These are phyloP conservation scores for Neurospora intermedia DNA, from an alignment of 495 filamentous ascomycete species.

Conservation along the genomic window DNA sequence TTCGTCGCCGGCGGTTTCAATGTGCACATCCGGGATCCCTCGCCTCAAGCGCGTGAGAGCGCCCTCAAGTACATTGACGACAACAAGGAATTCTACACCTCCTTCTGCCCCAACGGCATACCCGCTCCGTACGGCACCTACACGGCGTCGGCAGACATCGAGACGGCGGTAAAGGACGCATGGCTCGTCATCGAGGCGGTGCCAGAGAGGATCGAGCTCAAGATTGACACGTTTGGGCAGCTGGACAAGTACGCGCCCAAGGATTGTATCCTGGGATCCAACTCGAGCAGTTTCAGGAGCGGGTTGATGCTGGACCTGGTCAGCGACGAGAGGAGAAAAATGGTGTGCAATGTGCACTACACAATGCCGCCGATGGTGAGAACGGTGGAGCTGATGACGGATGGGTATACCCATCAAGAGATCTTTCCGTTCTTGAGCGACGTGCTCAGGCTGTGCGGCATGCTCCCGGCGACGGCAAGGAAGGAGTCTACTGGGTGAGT, in stretches of 20 bases:
- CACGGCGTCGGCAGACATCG: conserved; percentile 23
- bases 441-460: conserved; percentile 28
- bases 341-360: conserved; percentile 40
- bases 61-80: conserved; percentile 15
- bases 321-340: conserved; percentile 21
- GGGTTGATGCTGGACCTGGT: conserved; percentile 36
- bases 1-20: conserved; percentile 7
- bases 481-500: conserved; percentile 38
- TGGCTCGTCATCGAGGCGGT: conserved; percentile 46
- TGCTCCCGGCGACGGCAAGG: conserved; percentile 25
- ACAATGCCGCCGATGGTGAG: conserved; percentile 39
- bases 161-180: conserved; percentile 29
- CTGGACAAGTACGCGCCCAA: conserved; percentile 27
- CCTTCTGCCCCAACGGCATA: conserved; percentile 11
- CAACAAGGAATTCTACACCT: conserved; percentile 11
- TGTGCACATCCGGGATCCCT: conserved; percentile 8
- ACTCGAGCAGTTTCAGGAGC: conserved; percentile 38
- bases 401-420: conserved; percentile 33
- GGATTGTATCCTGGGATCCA: conserved; percentile 41
- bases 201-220: conserved; percentile 42
- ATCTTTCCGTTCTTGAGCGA: conserved; percentile 34
- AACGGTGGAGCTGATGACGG: conserved; percentile 47
- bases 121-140: conserved; percentile 5
- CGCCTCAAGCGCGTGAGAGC: not conserved
- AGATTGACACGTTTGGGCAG: conserved; percentile 38